Evolutionary conservation across 331 rosid genomes (phyloP).

Genomic region (Malus hybrid): DNA sequence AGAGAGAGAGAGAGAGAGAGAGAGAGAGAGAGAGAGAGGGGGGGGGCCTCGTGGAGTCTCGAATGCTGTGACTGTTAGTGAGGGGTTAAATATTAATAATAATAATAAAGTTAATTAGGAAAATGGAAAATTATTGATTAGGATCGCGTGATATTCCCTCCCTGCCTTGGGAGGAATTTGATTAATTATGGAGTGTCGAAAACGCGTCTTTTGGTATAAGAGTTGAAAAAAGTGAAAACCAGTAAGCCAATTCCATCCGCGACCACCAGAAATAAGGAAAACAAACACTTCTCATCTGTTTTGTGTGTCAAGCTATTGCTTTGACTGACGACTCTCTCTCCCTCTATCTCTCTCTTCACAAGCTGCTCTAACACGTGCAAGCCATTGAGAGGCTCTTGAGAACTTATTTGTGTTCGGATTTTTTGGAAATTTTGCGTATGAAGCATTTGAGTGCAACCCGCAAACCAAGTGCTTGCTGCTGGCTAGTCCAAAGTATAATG

Average conservation of each 20-base stretch:
- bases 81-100: neutral
- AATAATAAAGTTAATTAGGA: neutral
- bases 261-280: neutral
- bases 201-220: conserved; percentile 2
- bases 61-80: conserved; percentile 22
- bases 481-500: neutral
- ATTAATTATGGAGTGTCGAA: neutral
- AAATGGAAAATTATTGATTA: neutral
- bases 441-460: neutral
- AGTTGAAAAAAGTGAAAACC: neutral
- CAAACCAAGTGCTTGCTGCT: neutral
- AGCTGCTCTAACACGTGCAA: neutral
- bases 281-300: no score
- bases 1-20: no score
- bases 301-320: no score
- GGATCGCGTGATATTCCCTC: conserved; percentile 34
- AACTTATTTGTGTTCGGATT: neutral
- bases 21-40: no score
- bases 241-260: neutral
- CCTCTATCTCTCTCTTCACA: neutral
- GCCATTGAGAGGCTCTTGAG: neutral
- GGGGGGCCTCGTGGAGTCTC: conserved; percentile 46
- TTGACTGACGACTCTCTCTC: no score
- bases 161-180: neutral
- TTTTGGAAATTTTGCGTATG: neutral